Evolutionary conservation across 2,329 filamentous ascomycete genomes (phyloP).

Genomic region (Diplodia scrobiculata): DNA sequence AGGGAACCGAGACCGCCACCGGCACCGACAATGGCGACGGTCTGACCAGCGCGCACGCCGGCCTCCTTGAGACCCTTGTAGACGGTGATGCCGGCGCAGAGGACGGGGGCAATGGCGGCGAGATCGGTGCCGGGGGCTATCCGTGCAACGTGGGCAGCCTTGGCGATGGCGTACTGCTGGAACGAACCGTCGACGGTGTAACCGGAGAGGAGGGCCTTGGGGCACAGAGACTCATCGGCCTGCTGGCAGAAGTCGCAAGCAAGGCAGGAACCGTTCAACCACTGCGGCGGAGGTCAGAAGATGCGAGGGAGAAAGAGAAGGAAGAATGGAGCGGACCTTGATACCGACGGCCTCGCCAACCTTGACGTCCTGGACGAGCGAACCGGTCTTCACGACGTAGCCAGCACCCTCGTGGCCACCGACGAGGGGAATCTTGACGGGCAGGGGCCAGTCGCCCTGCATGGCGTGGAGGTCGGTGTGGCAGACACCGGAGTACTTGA

Average conservation of each 20-base stretch:
- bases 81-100: constrained; percentile 84
- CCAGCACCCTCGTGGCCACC: constrained; percentile 80
- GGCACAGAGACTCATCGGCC: constrained; percentile 80
- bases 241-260: constrained; percentile 75
- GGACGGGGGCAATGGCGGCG: constrained; percentile 74
- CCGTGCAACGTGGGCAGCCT: constrained; percentile 80
- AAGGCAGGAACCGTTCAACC: constrained; percentile 87
- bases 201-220: constrained; percentile 73
- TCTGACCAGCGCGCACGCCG: constrained; percentile 70
- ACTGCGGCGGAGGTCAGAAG: constrained; percentile 48
- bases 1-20: constrained; percentile 79
- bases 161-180: constrained; percentile 88
- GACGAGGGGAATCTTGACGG: constrained; percentile 80
- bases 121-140: constrained; percentile 77
- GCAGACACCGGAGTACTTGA: constrained; percentile 89
- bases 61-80: constrained; percentile 93
- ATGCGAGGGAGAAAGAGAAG: neutral
- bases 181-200: constrained; percentile 93
- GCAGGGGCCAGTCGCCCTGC: constrained; percentile 85
- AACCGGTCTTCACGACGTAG: constrained; percentile 76
- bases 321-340: constrained; percentile 47
- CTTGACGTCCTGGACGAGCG: constrained; percentile 74
- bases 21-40: constrained; percentile 81
- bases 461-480: constrained; percentile 83
- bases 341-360: constrained; percentile 85